Base-by-base conservation (phyloP, 768 basidiomycete species). In the Heimioporus sp. region DNA sequence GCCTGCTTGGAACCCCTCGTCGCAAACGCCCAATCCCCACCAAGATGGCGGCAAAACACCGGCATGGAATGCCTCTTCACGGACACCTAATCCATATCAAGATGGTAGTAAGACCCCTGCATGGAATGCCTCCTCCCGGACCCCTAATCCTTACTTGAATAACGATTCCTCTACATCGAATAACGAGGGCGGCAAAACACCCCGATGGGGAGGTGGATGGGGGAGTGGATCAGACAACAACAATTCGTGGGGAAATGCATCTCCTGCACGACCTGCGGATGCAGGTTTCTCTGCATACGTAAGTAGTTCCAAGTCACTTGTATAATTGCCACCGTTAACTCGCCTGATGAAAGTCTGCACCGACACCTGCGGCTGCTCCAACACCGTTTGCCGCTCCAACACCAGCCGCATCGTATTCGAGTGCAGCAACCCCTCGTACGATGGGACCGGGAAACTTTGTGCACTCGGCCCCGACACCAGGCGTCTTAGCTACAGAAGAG, bases 11-110 rank as follows among this genome's bases (percentile, higher is more conserved):
- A 73, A 71, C 50, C 68, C 72, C 6, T 67, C 72, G 0, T 70
- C 78, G 2, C 73, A 76, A 12, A 85, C 83, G 3, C 85, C 85
- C 9, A 83, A 83, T 56, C 80, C 82, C 1, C 76, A 80, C 51
- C 69, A 64, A 10, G 70, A 67, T 38, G 62, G 69, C 49, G 74
- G 79, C 54, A 65, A 65, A 55, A 81, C 79, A 28, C 80, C 81
- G 0, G 80, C 78, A 19, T 83, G 77, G 82, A 73, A 69, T 48
- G 69, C 72, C 15, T 67, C 71, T 4, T 70, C 78, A 13, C 71
- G 76, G 13, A 85, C 83, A 21, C 84, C 84, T 10, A 82, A 83
- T 59, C 80, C 81, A 0, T 78, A 81, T 56, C 62, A 60, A 42
- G 61, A 62, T 1, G 49, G 60, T 20, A 4, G 38, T 4, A 55